Evolutionary conservation across 2,329 filamentous ascomycete species (phyloP), one percentile per base, ranked within the genome.

Genomic region (Neopestalotiopsis rosae): DNA sequence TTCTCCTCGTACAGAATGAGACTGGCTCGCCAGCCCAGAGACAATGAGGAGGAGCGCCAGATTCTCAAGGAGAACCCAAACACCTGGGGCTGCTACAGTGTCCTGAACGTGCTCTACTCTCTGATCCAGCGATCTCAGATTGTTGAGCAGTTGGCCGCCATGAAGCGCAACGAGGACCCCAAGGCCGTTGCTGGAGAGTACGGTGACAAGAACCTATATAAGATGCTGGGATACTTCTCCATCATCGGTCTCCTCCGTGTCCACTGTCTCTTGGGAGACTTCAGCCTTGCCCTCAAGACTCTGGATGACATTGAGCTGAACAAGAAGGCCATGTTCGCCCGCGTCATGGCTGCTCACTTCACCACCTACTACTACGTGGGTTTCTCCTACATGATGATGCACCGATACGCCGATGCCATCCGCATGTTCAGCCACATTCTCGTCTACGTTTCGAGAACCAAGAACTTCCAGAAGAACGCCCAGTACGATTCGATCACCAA

Each of bases 381-480:
- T 76, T 99, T 99, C 90, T 97, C 94, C 75, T 99, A 99, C 92
- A 98, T 99, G 95, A 99, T 99, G 96, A 97, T 98, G 94, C 94
- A 96, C 86, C 94, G 96, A 81, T 99, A 99, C 82, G 94, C 94
- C 83, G 96, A 99, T 84, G 96, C 96, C 82, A 98, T 99, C 86
- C 94, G 95, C 88, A 97, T 98, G 92, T 99, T 99, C 91, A 97
- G 94, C 88, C 96, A 99, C 89, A 99, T 99, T 83, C 91, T 99
- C 77, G 92, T 99, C 85, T 99, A 98, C 85, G 95, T 99, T 74
- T 97, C 94, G 75, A 89, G 96, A 78, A 99, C 96, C 80, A 99
- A 99, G 93, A 98, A 98, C 89, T 98, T 98, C 91, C 96, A 99
- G 86, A 99, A 98, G 91, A 97, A 95, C 82, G 92, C 93, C 34